phyloP scores from a whole-genome alignment of 1,284 basidiomycete species.

The Pascua sp. region DNA sequence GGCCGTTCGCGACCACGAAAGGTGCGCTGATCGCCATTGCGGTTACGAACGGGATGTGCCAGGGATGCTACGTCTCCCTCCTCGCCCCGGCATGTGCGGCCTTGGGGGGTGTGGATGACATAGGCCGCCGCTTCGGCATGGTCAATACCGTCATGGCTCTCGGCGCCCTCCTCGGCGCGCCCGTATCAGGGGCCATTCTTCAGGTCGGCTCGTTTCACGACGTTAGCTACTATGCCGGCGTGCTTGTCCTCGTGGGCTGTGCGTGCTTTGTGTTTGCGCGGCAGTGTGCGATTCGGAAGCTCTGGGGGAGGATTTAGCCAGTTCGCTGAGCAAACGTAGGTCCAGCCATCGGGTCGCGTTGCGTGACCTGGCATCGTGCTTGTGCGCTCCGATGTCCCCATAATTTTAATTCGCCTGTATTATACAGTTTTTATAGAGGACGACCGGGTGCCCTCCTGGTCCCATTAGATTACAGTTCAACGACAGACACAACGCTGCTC shows the following conservation, averaged over 20 bases:
- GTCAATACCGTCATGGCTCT: slow-evolving; percentile 18
- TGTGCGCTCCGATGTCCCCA: too few relatives aligned
- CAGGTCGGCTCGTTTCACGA: slow-evolving; percentile 8
- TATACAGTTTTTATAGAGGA: too few relatives aligned
- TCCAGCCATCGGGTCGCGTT: too few relatives aligned
- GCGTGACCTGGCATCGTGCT: too few relatives aligned
- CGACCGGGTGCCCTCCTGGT: too few relatives aligned
- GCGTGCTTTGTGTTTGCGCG: slow-evolving; percentile 4
- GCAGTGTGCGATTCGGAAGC: slow-evolving; percentile 3
- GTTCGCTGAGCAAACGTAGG: too few relatives aligned
- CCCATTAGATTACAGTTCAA: too few relatives aligned
- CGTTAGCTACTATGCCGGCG: slow-evolving; percentile 20
- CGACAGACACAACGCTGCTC: too few relatives aligned
- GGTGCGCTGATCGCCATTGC: slow-evolving; percentile 19
- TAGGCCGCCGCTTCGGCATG: slow-evolving; percentile 28
- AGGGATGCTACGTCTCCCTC: slow-evolving; percentile 27
- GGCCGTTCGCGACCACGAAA: slow-evolving; percentile 23
- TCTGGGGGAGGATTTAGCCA: slow-evolving; percentile 6
- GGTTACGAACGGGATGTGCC: slow-evolving; percentile 21
- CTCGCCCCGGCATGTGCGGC: slow-evolving; percentile 24
- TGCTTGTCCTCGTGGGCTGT: slow-evolving; percentile 9
- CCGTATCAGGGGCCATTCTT: slow-evolving; percentile 17
- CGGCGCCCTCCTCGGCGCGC: slow-evolving; percentile 16
- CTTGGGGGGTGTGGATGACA: slow-evolving; percentile 24
- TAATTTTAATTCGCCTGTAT: too few relatives aligned